Base-by-base conservation (phyloP, 352 stramenopile species). In the Globisporangium abappressorium region DNA sequence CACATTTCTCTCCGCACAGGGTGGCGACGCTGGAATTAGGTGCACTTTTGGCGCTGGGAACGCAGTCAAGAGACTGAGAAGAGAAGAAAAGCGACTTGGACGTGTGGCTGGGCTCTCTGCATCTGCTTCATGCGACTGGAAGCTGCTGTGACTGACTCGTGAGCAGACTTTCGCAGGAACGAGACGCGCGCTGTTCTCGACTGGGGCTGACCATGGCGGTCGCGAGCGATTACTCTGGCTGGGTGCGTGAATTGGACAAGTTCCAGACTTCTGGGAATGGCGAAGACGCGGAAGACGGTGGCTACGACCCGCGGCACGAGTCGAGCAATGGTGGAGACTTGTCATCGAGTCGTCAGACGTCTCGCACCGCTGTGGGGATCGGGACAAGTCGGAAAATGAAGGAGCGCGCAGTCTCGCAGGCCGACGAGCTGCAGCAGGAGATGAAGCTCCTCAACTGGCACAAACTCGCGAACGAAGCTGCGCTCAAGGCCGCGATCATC, bases 401-500 rank as follows among this genome's bases (percentile, higher is more conserved):
- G 20, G 47, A 57, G 43, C 66, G 66, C 8, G 60, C 68, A 26
- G 66, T 72, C 15, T 85, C 77, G 15, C 82, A 94, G 64, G 65
- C 96, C 0, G 81, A 98, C n/a, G 89, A 97, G 55, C 70, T 92
- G 12, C 79, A 94, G 69, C 83, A 93, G 70, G 93, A 98, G 71
- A 94, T 98, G 80, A 97, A 98, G 78, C 75, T 98, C 51, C 82
- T 98, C 55, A 92, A 97, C 58, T 98, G 93, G 93, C 93, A 98
- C 79, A 98, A 98, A 68, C 86, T 98, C 24, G 92, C 92, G 11
- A 98, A 98, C 62, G 90, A 98, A 70, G 90, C 93, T 2, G 93
- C 93, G 18, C 79, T 98, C 26, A 98, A 98, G 68, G 92, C 90
- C 15, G 87, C 87, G 15, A 85, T 96, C 68, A 94, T 96, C 77